Conservation (phyloP, 2,329 filamentous ascomycete species). For the Shiraia sp. region DNA sequence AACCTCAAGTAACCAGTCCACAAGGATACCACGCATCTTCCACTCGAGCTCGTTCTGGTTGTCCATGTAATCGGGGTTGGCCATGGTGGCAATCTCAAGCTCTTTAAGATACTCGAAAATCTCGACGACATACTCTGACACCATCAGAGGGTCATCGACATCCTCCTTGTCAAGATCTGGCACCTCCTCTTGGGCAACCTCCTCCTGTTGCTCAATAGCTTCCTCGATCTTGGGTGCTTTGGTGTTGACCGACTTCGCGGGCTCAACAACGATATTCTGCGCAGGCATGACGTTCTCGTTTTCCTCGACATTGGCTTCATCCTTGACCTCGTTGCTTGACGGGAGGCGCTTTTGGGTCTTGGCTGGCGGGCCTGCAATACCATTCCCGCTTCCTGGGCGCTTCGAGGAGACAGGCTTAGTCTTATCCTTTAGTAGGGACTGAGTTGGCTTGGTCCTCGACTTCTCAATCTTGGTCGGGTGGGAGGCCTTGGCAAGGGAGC, state of each 20-base stretch:
- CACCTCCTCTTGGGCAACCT: slow-evolving; percentile 41
- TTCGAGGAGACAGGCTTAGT: slow-evolving; percentile 62
- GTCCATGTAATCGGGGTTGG: slow-evolving; percentile 93
- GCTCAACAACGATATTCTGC: slow-evolving; percentile 57
- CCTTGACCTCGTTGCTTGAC: slow-evolving; percentile 56
- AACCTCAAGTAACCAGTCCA: slow-evolving; percentile 98
- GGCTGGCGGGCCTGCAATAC: slow-evolving; percentile 62
- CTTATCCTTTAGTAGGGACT: slow-evolving; percentile 74
- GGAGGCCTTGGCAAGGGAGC: slow-evolving; percentile 75
- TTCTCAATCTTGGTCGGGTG: slow-evolving; percentile 85
- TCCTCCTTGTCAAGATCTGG: slow-evolving; percentile 82
- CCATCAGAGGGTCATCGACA: slow-evolving; percentile 92
- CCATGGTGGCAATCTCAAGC: slow-evolving; percentile 77
- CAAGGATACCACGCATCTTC: slow-evolving; percentile 96
- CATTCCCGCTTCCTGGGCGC: slow-evolving; percentile 72
- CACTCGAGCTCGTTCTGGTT: slow-evolving; percentile 94
- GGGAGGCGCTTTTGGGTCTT: slow-evolving; percentile 76
- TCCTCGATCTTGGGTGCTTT: slow-evolving; percentile 28
- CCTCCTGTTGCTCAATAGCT: slow-evolving; percentile 19
- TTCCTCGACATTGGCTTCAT: slow-evolving; percentile 58
- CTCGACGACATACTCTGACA: slow-evolving; percentile 93
- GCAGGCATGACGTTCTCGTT: slow-evolving; percentile 61
- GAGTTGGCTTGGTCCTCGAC: slow-evolving; percentile 62
- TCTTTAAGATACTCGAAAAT: slow-evolving; percentile 96
- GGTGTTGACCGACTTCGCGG: slow-evolving; percentile 30